These are phyloP conservation scores for Phlyctochytrium arcticum DNA, from an alignment of 192 early-diverging fungal species.

Conservation along the genomic window DNA sequence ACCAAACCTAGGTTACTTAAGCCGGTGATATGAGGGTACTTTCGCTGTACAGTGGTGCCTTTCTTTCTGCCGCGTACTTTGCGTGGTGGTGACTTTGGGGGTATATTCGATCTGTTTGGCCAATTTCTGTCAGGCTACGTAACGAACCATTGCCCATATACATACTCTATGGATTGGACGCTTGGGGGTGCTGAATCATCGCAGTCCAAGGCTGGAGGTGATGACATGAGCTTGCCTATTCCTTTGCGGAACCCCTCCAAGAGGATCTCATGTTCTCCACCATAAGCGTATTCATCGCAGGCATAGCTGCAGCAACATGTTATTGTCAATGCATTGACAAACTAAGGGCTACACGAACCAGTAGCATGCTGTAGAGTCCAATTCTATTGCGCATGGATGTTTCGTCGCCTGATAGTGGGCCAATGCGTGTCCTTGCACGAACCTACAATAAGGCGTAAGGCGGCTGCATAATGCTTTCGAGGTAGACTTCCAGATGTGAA, in stretches of 20 bases:
- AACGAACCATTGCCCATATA: too few relatives aligned
- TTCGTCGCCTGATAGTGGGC: constrained; percentile 6
- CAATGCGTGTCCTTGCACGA: constrained; percentile 22
- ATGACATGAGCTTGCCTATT: constrained; percentile 1
- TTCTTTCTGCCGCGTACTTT: neutral
- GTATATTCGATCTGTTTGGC: too few relatives aligned
- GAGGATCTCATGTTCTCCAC: constrained; percentile 6
- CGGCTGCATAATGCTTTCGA: neutral
- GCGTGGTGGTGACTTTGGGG: neutral
- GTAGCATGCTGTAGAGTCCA: constrained; percentile 20
- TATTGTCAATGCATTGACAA: neutral
- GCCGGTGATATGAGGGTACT: constrained; percentile 20
- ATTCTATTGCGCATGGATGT: constrained; percentile 17
- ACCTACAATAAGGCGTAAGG: neutral
- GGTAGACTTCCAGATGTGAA: neutral
- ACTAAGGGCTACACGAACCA: neutral
- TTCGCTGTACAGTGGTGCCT: neutral
- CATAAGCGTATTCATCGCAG: constrained; percentile 23
- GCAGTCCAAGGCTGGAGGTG: neutral
- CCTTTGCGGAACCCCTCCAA: constrained; percentile 9
- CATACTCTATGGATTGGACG: too few relatives aligned
- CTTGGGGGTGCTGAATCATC: neutral
- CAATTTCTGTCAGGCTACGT: too few relatives aligned
- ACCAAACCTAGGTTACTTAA: constrained; percentile 17
- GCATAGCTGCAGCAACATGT: constrained; percentile 9